Evolutionary conservation across 1,139 yeast genomes (phyloP).

Genomic region (Geotrichum aggregatum): DNA sequence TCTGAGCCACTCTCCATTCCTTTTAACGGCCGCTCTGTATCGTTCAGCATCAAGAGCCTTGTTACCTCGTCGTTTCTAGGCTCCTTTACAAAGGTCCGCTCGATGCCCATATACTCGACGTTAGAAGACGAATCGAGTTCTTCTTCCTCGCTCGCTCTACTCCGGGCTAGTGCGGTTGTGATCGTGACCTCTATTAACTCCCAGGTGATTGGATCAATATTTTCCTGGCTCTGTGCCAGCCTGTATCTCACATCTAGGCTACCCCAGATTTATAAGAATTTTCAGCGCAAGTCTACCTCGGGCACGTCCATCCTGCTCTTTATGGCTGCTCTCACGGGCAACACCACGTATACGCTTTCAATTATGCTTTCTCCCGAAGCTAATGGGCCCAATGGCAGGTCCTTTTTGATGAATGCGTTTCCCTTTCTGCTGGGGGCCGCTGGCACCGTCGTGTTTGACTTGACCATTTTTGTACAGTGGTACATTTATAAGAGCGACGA

Average conservation of each 20-base stretch:
- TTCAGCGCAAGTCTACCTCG: slow-evolving; percentile 69
- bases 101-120: slow-evolving; percentile 25
- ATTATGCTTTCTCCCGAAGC: slow-evolving; percentile 50
- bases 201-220: slow-evolving; percentile 45
- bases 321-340: slow-evolving; percentile 74
- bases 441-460: slow-evolving; percentile 79
- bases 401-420: slow-evolving; percentile 61
- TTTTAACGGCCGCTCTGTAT: slow-evolving; percentile 9
- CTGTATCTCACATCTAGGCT: slow-evolving; percentile 75
- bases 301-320: slow-evolving; percentile 80
- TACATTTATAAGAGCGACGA: slow-evolving; percentile 31
- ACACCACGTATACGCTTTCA: slow-evolving; percentile 73
- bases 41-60: slow-evolving; percentile 24
- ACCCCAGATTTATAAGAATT: slow-evolving; percentile 80
- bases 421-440: slow-evolving; percentile 84
- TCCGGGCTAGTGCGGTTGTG: not conserved
- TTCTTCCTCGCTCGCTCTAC: slow-evolving; percentile 10
- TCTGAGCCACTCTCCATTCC: slow-evolving; percentile 15
- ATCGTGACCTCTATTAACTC: slow-evolving; percentile 14
- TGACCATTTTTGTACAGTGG: slow-evolving; percentile 66
- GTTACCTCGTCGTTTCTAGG: slow-evolving; percentile 33
- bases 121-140: slow-evolving; percentile 29
- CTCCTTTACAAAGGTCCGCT: slow-evolving; percentile 30
- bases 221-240: slow-evolving; percentile 79
- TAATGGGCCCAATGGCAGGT: slow-evolving; percentile 39